phyloP scores from a whole-genome alignment of 805 yeast genomes.

The Wickerhamiella australiensis region DNA sequence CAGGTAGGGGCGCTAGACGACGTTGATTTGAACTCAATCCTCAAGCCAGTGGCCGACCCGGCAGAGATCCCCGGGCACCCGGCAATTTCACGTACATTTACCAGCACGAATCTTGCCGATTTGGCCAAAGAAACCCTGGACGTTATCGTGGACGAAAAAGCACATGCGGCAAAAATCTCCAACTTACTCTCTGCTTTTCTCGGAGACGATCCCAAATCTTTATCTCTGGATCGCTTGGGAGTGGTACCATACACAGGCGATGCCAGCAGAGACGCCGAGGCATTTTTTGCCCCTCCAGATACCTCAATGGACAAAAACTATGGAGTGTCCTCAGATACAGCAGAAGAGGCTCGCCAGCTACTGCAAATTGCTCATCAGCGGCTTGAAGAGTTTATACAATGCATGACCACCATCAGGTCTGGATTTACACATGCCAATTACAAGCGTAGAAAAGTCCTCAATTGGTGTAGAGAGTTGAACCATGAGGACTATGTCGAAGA shows the following conservation, averaged over 20 bases:
- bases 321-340: constrained; percentile 42
- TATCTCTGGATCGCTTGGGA: constrained; percentile 48
- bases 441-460: constrained; percentile 51
- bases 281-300: constrained; percentile 56
- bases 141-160: constrained; percentile 70
- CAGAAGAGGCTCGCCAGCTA: constrained; percentile 60
- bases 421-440: constrained; percentile 72
- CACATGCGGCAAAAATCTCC: constrained; percentile 56
- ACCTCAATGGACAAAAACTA: constrained; percentile 37
- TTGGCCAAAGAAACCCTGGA: constrained; percentile 66
- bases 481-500: constrained; percentile 43
- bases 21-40: constrained; percentile 43
- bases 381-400: constrained; percentile 74
- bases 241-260: constrained; percentile 41
- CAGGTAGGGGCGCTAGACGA: constrained; percentile 18
- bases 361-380: constrained; percentile 72
- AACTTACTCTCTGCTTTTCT: constrained; percentile 64
- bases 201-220: constrained; percentile 63
- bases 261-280: constrained; percentile 31
- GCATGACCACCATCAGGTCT: constrained; percentile 57
- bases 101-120: constrained; percentile 40
- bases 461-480: constrained; percentile 80
- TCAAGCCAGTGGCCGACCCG: constrained; percentile 72
- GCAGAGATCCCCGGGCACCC: constrained; percentile 64
- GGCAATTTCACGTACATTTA: constrained; percentile 55